Conservation (phyloP, 1,284 basidiomycete genomes). For the Pholiota adiposa region DNA sequence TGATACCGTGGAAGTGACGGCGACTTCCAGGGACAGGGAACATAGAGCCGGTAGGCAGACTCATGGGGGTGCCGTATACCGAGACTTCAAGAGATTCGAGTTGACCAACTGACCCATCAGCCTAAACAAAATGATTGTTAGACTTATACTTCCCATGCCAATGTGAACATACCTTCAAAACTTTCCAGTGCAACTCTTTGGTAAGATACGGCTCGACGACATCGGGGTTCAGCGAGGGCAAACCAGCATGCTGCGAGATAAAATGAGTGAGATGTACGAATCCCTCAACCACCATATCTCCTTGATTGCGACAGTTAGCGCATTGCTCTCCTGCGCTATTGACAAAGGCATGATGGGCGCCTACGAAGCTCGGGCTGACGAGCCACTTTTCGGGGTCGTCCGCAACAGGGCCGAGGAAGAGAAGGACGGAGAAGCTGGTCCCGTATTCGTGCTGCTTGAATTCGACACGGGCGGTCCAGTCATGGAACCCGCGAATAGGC, state of each 20-base stretch:
- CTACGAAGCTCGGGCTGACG: constrained; percentile 38
- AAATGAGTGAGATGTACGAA: constrained; percentile 52
- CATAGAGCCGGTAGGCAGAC: constrained; percentile 29
- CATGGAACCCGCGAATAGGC: constrained; percentile 25
- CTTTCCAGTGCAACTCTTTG: constrained; percentile 42
- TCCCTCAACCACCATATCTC: constrained; percentile 49
- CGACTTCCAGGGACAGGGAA: constrained; percentile 32
- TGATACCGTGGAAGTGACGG: constrained; percentile 25
- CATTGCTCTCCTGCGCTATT: constrained; percentile 39
- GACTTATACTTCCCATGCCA: background rate
- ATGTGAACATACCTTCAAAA: constrained; percentile 31
- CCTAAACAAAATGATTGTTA: constrained; percentile 15
- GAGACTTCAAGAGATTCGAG: constrained; percentile 36
- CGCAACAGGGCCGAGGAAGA: constrained; percentile 47
- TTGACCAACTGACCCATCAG: constrained; percentile 24
- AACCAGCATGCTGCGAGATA: constrained; percentile 31
- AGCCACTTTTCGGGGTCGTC: constrained; percentile 39
- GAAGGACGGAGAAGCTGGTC: constrained; percentile 41
- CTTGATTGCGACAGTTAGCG: constrained; percentile 42
- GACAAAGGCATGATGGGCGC: constrained; percentile 44
- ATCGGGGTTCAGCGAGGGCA: constrained; percentile 36
- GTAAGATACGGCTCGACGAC: constrained; percentile 44
- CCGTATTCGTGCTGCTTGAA: constrained; percentile 47
- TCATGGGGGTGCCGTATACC: constrained; percentile 31
- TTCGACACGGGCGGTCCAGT: constrained; percentile 47